phyloP scores from a whole-genome alignment of 495 filamentous ascomycete genomes.

The Penicillium roqueforti region DNA sequence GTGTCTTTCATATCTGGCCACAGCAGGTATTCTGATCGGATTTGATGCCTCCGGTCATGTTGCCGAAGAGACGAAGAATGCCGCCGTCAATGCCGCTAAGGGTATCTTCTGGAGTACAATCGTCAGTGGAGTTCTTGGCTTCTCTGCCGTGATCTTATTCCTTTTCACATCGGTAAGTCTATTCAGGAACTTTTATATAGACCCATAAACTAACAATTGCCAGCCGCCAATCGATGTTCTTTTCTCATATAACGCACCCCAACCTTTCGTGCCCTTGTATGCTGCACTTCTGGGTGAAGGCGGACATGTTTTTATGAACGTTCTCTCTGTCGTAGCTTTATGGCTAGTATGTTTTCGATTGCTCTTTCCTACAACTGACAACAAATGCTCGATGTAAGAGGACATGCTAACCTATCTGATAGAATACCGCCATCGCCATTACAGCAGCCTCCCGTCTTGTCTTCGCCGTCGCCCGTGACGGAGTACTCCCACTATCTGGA shows the following conservation, averaged over 20 bases:
- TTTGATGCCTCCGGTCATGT: conserved; percentile 55
- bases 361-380: too few species aligned
- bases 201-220: too few species aligned
- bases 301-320: conserved; percentile 52
- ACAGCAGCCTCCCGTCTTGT: conserved; percentile 53
- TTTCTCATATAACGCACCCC: conserved; percentile 40
- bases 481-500: conserved; percentile 51
- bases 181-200: too few species aligned
- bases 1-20: conserved; percentile 57
- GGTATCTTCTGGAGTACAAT: conserved; percentile 55
- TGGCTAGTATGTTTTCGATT: conserved; percentile 36
- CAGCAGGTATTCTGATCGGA: conserved; percentile 54
- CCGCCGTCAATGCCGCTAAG: conserved; percentile 48
- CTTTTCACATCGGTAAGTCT: conserved; percentile 47
- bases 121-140: conserved; percentile 45
- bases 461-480: conserved; percentile 54
- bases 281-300: conserved; percentile 49
- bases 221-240: not conserved
- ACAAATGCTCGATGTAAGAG: not conserved
- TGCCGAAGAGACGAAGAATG: conserved; percentile 55
- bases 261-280: conserved; percentile 52
- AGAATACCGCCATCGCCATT: conserved; percentile 54
- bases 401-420: not conserved
- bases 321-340: conserved; percentile 47
- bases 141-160: conserved; percentile 51